Evolutionary conservation across 331 rosid species (phyloP), one percentile per base, ranked within the genome.

Genomic region (Quercus tomentella): DNA sequence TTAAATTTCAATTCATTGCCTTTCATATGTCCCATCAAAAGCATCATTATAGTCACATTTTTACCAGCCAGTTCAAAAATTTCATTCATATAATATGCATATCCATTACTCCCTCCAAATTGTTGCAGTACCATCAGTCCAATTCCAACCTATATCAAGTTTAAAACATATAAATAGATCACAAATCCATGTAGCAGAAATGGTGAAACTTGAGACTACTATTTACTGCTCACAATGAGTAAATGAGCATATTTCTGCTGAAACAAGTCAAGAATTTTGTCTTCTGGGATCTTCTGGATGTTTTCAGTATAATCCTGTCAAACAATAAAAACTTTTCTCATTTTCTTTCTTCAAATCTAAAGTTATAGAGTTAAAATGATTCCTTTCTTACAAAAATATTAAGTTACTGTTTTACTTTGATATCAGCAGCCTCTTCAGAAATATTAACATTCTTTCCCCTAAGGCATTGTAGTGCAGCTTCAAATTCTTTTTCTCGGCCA

Each of bases 41-140:
- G 28, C 5, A 60, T 11, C 54, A 49, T 11, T 60, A 23, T 60
- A 21, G 33, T 23, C 66, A 22, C 25, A 21, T 25, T 23, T 56
- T 66, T 73, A 86, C 92, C 88, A 8, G 86, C 88, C 20, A 69
- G 63, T 1, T 73, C 31, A 79, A 88, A 88, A 30, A 83, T 88
- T 73, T 79, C 79, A 69, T 83, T 77, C 16, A 76, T 82, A 77
- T 79, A 83, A 43, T 57, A 79, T 43, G 73, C 70, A n/a, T 77
- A 54, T 2, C 86, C 87, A 25, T 61, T 80, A 16, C 45, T 25
- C 12, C 88, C 89, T 7, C 76, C 77, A 16, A 84, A 70, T 82
- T 80, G 82, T 56, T 79, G 92, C 77, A 79, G 76, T 41, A 71
- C 65, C 83, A 84, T 76, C 69, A 86, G 33, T 49, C 92, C 89